Percentiles rank a stretch among this genome's conserved stretches.
Evolutionary conservation across 83 land plant genomes (phyloP).

Genomic region (Diphasiastrum complanatum): DNA sequence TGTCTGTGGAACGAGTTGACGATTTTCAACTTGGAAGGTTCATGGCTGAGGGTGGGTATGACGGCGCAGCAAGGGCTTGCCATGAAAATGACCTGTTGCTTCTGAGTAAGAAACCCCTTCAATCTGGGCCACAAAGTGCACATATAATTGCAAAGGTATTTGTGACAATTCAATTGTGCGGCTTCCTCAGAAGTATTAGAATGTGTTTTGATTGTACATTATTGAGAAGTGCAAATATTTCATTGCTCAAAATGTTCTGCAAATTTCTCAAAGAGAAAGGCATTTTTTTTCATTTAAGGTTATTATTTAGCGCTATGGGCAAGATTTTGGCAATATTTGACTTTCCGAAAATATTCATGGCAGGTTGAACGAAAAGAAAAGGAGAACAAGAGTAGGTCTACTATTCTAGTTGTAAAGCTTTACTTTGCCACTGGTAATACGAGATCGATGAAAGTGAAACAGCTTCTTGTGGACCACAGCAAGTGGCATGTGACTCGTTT

Average conservation of each 20-base stretch:
- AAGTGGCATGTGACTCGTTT: constrained; percentile 75
- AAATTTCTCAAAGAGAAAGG: neutral
- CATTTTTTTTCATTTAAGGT: constrained; percentile 8
- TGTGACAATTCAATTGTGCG: neutral
- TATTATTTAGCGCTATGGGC: too few species aligned
- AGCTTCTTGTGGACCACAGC: constrained; percentile 57
- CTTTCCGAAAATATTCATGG: too few species aligned
- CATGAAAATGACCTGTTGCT: constrained; percentile 79
- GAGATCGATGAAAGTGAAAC: constrained; percentile 58
- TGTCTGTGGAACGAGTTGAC: constrained; percentile 86
- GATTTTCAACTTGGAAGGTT: constrained; percentile 74
- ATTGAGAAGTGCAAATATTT: neutral
- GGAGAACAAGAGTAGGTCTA: constrained; percentile 51
- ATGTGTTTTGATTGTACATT: constrained; percentile 1
- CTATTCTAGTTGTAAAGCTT: constrained; percentile 46
- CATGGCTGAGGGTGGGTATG: constrained; percentile 47
- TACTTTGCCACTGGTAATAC: constrained; percentile 49
- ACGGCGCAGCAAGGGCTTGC: constrained; percentile 37
- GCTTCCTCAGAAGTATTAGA: too few species aligned
- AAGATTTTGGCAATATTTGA: too few species aligned
- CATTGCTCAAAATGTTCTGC: neutral
- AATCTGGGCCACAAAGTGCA: constrained; percentile 40
- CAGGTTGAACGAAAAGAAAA: constrained; percentile 87
- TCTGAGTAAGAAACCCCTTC: constrained; percentile 57
- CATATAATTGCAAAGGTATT: constrained; percentile 89